A percentile compares a stretch with the other conserved stretches of the same genome.
These are phyloP conservation scores for Euphorbia peplus DNA, from an alignment of 345 rosid species.

Conservation along the genomic window DNA sequence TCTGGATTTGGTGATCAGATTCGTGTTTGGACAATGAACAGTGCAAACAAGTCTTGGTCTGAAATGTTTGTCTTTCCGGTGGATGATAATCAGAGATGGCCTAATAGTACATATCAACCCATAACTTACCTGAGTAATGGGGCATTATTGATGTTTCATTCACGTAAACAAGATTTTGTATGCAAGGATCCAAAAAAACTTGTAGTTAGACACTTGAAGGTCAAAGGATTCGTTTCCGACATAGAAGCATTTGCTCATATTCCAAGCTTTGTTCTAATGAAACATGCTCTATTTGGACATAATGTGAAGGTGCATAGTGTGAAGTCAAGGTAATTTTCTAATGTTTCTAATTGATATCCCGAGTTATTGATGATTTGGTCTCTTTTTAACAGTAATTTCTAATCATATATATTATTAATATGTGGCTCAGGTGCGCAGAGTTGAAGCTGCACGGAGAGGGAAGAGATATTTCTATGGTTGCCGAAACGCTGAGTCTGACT, in stretches of 20 bases:
- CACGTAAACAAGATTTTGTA: too few relatives aligned
- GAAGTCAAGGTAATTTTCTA: neutral
- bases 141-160: neutral
- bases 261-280: neutral
- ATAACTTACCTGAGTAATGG: neutral
- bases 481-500: too few relatives aligned
- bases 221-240: neutral
- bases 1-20: neutral
- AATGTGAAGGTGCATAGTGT: neutral
- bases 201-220: neutral
- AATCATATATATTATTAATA: too few relatives aligned
- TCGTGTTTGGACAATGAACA: neutral
- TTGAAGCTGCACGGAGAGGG: neutral
- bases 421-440: neutral
- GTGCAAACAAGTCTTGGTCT: neutral
- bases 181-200: neutral
- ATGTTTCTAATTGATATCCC: neutral
- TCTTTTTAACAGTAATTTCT: neutral
- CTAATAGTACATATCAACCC: neutral
- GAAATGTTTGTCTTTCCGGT: neutral
- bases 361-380: neutral
- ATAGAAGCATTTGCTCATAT: neutral
- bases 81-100: neutral
- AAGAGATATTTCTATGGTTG: too few relatives aligned
- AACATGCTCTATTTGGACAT: neutral